Percentiles rank a stretch among this genome's conserved stretches.
Conservation (phyloP, 176 grass and related monocot genomes). For the Oryza rufipogon region DNA sequence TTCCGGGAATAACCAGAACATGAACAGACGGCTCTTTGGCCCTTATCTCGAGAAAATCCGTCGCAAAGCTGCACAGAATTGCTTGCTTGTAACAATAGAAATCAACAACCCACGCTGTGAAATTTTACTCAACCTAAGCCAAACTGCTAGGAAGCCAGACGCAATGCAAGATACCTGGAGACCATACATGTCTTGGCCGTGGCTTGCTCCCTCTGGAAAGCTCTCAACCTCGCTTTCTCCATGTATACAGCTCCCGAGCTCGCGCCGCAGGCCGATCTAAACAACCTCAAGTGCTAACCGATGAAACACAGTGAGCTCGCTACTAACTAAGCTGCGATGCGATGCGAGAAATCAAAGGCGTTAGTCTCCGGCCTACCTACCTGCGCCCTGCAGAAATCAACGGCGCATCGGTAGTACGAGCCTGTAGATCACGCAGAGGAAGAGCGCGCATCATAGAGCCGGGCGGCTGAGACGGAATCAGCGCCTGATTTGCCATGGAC, state of each 20-base stretch:
- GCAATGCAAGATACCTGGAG: constrained; percentile 44
- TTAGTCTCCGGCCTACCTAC: constrained; percentile 14
- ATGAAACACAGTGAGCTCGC: not conserved
- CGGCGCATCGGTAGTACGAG: constrained; percentile 30
- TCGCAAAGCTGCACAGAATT: constrained; percentile 53
- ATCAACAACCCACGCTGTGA: not conserved
- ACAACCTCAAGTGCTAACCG: constrained; percentile 36
- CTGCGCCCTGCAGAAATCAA: constrained; percentile 31
- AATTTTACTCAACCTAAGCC: not conserved
- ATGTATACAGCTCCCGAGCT: constrained; percentile 29
- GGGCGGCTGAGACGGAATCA: not conserved
- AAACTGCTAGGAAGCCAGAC: not conserved
- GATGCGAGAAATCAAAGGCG: not conserved
- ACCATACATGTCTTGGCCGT: constrained; percentile 34
- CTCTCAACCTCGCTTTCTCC: constrained; percentile 39
- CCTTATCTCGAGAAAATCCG: constrained; percentile 73
- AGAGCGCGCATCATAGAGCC: not conserved
- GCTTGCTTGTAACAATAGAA: not conserved
- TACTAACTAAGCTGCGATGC: not conserved
- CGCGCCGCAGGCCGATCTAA: constrained; percentile 9
- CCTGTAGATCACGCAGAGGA: not conserved
- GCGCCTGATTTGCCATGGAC: not conserved
- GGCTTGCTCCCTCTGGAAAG: constrained; percentile 34
- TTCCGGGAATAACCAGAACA: constrained; percentile 75
- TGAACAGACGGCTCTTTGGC: constrained; percentile 66